These are phyloP conservation scores for Zymoseptoria brevis DNA, from an alignment of 2,329 filamentous ascomycete species.

Conservation along the genomic window DNA sequence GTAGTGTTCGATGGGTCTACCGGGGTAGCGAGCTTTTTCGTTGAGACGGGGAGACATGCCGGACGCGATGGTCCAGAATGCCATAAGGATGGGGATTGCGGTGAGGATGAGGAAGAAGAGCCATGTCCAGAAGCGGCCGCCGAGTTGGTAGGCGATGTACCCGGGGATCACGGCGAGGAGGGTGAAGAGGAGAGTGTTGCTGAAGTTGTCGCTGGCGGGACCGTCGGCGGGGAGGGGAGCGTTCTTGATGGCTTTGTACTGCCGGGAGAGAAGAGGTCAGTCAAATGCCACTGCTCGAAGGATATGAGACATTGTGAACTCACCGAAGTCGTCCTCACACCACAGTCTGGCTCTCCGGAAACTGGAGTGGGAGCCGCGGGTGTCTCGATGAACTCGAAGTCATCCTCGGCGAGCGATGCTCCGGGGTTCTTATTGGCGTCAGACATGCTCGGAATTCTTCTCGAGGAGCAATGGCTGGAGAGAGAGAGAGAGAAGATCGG, in stretches of 20 bases:
- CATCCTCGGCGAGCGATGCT: conserved; percentile 38
- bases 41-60: conserved; percentile 80
- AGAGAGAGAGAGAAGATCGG: not conserved
- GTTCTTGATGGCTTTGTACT: conserved; percentile 91
- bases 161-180: conserved; percentile 64
- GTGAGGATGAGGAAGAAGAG: conserved; percentile 78
- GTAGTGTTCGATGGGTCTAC: conserved; percentile 84
- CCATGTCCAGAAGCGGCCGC: conserved; percentile 79
- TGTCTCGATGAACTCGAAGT: conserved; percentile 61
- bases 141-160: conserved; percentile 74
- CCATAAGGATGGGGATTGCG: conserved; percentile 67
- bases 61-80: conserved; percentile 75
- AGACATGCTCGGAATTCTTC: not conserved
- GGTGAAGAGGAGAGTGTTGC: conserved; percentile 66
- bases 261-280: not conserved
- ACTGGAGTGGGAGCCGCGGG: conserved; percentile 48
- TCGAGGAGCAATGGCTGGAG: not conserved
- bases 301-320: conserved; percentile 1
- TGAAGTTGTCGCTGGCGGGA: conserved; percentile 77
- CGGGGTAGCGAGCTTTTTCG: conserved; percentile 81
- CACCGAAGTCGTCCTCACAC: conserved; percentile 55
- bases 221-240: conserved; percentile 86
- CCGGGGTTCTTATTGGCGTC: conserved; percentile 13
- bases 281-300: not conserved
- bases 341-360: conserved; percentile 48